Evolutionary conservation across 106 monocot genomes (phyloP), one percentile per base, ranked within the genome.

Genomic region (Xerophyta viscosa): DNA sequence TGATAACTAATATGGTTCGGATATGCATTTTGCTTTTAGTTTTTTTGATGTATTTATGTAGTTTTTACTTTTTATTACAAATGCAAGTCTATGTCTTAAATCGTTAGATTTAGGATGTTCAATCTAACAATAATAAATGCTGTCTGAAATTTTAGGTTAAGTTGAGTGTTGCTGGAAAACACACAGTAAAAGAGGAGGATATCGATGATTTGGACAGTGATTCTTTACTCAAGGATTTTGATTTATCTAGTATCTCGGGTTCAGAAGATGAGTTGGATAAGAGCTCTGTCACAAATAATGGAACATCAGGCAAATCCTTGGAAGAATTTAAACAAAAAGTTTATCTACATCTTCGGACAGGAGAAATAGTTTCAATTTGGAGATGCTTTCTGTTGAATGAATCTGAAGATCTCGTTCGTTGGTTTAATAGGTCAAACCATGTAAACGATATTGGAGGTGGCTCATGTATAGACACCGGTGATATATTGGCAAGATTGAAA

Each of bases 221-320:
- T 45, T 65, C 66, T 66, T 56, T 65, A 33, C 81, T 82, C 57
- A 66, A 90, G 46, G 73, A 79, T 42, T 64, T 73, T 44, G 96
- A 98, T 27, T 60, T 98, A 57, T 98, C 96, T 27, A 98, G 86
- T 46, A 77, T 90, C 59, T 98, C 96, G 1, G 89, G 82, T 25
- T 98, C 96, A 46, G 96, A 90, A 58, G 89, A 98, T 56, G 94
- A 96, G 55, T 58, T 52, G 48, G 86, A 90, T 53, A 69, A 73
- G 26, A 72, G 63, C 1, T 27, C 64, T n/a, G 25, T 44, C 6
- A 27, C 59, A 44, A 48, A 39, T 7, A 62, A 11, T 10, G 49
- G 39, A 21, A 31, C 57, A 19, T 29, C 58, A 2, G 53, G 27
- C 13, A 77, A 70, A 72, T 63, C 33, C 56, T 76, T 31, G 61